Conservation (phyloP, 345 rosid species). For the Euclidium syriacum region DNA sequence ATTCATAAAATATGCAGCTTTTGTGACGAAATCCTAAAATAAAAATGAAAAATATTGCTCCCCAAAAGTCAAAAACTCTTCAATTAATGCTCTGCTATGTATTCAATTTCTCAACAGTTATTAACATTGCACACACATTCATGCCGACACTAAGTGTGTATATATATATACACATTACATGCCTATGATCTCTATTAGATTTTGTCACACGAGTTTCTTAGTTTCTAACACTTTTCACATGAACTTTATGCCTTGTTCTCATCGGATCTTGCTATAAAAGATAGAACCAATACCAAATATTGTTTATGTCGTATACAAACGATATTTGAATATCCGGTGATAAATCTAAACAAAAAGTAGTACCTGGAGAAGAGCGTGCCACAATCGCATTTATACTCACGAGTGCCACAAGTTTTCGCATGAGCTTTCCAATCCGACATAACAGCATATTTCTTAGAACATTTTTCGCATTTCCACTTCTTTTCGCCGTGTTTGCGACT, state of each 20-base stretch:
- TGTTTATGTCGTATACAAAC: too few species aligned
- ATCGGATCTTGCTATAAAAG: background rate
- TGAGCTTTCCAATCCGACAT: conserved; percentile 99
- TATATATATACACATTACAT: background rate
- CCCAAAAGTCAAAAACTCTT: conserved; percentile 16
- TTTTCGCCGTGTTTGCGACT: conserved; percentile 96
- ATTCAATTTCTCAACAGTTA: conserved; percentile 8
- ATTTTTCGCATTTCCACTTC: conserved; percentile 96
- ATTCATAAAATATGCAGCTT: conserved; percentile 22
- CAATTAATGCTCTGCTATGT: conserved; percentile 25
- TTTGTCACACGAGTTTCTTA: background rate
- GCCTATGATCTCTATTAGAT: background rate
- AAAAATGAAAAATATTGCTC: background rate
- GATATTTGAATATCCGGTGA: too few species aligned
- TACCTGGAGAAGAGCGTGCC: conserved; percentile 96
- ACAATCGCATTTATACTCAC: conserved; percentile 95
- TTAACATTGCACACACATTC: conserved; percentile 10
- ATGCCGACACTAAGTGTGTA: conserved; percentile 20
- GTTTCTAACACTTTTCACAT: conserved; percentile 3
- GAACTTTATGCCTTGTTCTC: background rate
- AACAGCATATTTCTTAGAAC: conserved; percentile 95
- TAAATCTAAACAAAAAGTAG: too few species aligned
- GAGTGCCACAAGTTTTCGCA: conserved; percentile 88
- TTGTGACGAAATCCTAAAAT: background rate
- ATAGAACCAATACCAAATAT: too few species aligned